Evolutionary conservation across 495 filamentous ascomycete species (phyloP), one percentile per base, ranked within the genome.

Genomic region (Penicillium ochrochloron): DNA sequence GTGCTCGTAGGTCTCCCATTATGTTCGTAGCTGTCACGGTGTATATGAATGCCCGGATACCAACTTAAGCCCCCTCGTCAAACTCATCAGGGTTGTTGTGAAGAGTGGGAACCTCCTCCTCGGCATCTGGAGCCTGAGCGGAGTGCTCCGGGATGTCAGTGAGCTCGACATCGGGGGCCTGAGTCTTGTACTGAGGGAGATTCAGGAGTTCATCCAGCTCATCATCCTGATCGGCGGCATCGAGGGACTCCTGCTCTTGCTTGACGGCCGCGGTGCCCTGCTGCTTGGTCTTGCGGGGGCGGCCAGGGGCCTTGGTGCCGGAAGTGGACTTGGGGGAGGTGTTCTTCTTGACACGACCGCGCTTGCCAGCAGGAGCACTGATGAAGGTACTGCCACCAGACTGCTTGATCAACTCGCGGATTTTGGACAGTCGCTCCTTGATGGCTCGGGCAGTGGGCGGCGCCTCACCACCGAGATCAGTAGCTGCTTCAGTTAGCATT

Each of bases 371-470:
- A 7, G 51, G 3, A 7, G 63, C 5, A 33, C 5, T 33, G 31
- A 33, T 39, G 3, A 33, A 15, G 44, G 10, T 12, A 29, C 34
- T 0, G n/a, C 4, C 17, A 3, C 6, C 25, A 11, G 50, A 33
- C 21, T 27, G 23, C 54, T 34, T 62, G 25, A 12, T 17, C 0
- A 61, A 58, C 7, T 73, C 62, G 41, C 80, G 79, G 59, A 85
- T 81, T 14, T 70, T 76, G n/a, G 70, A 61, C 0, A 85, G 73
- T 7, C 79, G 80, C 60, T 84, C 83, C 10, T 70, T 74, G 58
- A 85, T 82, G n/a, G 83, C 83, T 29, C 82, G 78, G 0, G 79
- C 65, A 29, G 82, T 84, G 1, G 81, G 51, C 6, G 19, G 11
- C 15, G 19, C 81, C 8, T 64, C 67, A 9, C 75, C 66, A 14